Base-by-base conservation (phyloP, 2,329 filamentous ascomycete species). In the Phoma sp. region DNA sequence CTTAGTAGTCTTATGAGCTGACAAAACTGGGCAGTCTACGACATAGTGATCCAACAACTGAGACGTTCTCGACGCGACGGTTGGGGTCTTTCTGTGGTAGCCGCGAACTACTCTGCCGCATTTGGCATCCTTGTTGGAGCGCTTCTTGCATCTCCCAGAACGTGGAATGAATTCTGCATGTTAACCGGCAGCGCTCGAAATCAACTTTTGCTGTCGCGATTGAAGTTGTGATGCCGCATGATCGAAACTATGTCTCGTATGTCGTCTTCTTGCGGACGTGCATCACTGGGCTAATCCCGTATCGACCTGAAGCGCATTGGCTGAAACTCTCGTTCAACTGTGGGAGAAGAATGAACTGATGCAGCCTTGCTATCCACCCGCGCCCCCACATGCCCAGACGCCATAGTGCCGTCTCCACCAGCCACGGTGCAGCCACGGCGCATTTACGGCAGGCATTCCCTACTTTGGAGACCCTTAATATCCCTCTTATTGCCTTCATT, bases 371-470 rank as follows among this genome's bases (percentile, higher is more conserved):
- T 15, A 45, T 25, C 32, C 43, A n/a, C n/a, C n/a, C 45, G 39
- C 39, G 21, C 33, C 21, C 36, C 28, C 28, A 21, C 32, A 38
- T 10, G 20, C 23, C 39, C 29, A 36, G 39, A 29, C 23, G 40
- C 17, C 15, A 26, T 20, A 20, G 20, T 38, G n/a, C 14, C 43
- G 28, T 17, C 42, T 26, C 42, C 26, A 47, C 26, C 56, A 48
- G 56, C 53, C 57, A 45, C 39, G 28, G 48, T 46, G 53, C 56
- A 48, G 56, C 53, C 57, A 45, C 39, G 28, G 48, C 47, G 53
- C 57, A 61, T 56, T 60, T 61, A 62, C 61, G 56, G 47, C 55
- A 62, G 57, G 57, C 57, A 63, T 57, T 28, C 53, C 60, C 60
- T 52, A 49, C 43, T 47, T 33, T 10, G 11, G 20, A 47, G 15